phyloP scores from a whole-genome alignment of 257 asterid genomes.

The Plantago ovata region DNA sequence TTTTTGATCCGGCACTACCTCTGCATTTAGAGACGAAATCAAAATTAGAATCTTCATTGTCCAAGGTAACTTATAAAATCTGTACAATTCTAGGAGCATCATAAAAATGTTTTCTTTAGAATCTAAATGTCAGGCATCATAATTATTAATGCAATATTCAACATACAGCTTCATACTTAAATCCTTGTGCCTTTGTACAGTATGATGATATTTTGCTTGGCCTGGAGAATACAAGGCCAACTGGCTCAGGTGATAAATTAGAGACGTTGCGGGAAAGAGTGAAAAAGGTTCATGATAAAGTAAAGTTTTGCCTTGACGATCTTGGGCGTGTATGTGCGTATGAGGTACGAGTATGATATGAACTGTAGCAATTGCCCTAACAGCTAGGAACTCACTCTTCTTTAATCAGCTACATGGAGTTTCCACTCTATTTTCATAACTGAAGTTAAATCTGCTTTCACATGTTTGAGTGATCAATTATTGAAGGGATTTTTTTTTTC shows the following conservation, averaged over 20 bases:
- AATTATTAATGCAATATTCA: background rate
- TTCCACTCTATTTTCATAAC: too few relatives aligned
- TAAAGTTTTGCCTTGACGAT: conserved; percentile 67
- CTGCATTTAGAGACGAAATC: conserved; percentile 37
- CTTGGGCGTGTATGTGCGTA: conserved; percentile 75
- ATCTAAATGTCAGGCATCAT: background rate
- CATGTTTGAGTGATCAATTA: too few relatives aligned
- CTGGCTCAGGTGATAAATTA: conserved; percentile 29
- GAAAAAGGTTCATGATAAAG: conserved; percentile 41
- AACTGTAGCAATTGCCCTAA: too few relatives aligned
- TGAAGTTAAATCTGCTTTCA: too few relatives aligned
- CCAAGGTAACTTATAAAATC: conserved; percentile 44
- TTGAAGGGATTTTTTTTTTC: too few relatives aligned
- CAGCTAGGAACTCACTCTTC: too few relatives aligned
- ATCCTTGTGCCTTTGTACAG: conserved; percentile 32
- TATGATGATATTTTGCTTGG: conserved; percentile 51
- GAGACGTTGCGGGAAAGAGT: conserved; percentile 45
- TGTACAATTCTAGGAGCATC: background rate
- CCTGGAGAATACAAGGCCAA: conserved; percentile 29
- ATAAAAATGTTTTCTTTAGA: background rate
- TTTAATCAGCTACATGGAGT: too few relatives aligned
- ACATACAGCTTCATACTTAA: conserved; percentile 13
- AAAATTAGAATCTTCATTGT: conserved; percentile 40
- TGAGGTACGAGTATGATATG: conserved; percentile 45
- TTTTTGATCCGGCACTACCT: conserved; percentile 47